Evolutionary conservation across 768 basidiomycete genomes (phyloP), one percentile per base, ranked within the genome.

Genomic region (Amanita phalloides): DNA sequence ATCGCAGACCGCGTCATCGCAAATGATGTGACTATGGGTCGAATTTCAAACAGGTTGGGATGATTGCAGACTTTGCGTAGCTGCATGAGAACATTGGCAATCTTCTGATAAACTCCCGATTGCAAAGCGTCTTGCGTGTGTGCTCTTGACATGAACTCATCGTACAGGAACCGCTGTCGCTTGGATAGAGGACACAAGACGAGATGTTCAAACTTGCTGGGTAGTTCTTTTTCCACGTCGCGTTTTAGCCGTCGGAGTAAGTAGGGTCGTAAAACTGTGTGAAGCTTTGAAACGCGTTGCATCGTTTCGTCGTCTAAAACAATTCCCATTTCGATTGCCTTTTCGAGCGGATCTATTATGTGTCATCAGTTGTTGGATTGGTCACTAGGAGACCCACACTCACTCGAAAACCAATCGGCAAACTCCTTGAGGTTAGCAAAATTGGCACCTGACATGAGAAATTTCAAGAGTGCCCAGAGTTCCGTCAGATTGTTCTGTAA

Each of bases 51-150:
- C 8, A 93, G 72, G 66, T 93, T 86, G 0, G 94, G 95, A 65
- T 97, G 92, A 51, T 90, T 93, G 71, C 91, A 91, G 39, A 95
- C 90, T 71, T 98, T 97, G 51, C 96, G 85, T 3, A 98, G 76
- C 64, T 99, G 96, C 96, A 98, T 99, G 54, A 98, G 78, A 52
- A 95, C 83, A 63, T 99, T 99, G 59, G 88, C 88, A 41, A 90
- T 86, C 67, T 87, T 87, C 66, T 87, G 86, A 60, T 90, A 90
- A 3, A 88, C 75, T 3, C 93, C 94, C 2, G 91, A 90, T 20
- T 83, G 73, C 43, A 96, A 72, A 17, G 89, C 90, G 55, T 84
- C 81, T 26, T 79, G 78, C 2, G 92, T 96, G 49, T 90, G 82
- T 1, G 87, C 79, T 26, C 92, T 79, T 9, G 84, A 76, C 91